These are phyloP conservation scores for Flammula alnicola DNA, from an alignment of 1,284 basidiomycete genomes.

Conservation along the genomic window DNA sequence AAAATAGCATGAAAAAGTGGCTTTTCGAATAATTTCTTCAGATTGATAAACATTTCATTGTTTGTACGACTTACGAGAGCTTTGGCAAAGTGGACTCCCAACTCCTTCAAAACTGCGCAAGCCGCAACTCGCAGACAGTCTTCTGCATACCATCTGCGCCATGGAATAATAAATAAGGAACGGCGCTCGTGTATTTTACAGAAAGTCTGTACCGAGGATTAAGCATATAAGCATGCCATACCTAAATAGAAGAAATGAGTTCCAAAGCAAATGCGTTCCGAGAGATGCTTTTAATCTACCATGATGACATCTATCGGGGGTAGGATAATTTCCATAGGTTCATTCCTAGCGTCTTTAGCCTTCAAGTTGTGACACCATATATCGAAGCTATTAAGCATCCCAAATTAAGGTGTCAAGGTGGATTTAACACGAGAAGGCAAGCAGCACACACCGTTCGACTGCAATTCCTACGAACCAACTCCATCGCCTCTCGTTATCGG, in stretches of 20 bases:
- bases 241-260: conserved; percentile 17
- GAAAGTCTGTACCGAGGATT: conserved; percentile 52
- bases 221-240: conserved; percentile 55
- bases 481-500: conserved; percentile 35
- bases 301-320: conserved; percentile 53
- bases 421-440: not conserved
- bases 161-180: not conserved
- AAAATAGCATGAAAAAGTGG: conserved; percentile 10
- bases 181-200: not conserved
- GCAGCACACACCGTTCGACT: conserved; percentile 35
- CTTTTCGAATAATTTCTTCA: not conserved
- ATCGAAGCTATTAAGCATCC: conserved; percentile 44
- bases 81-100: conserved; percentile 26
- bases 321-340: conserved; percentile 31
- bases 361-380: conserved; percentile 28
- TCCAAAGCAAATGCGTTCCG: not conserved
- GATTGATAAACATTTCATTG: conserved; percentile 11
- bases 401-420: not conserved
- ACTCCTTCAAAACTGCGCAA: conserved; percentile 26
- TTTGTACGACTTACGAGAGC: conserved; percentile 31
- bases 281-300: conserved; percentile 28
- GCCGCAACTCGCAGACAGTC: conserved; percentile 38
- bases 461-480: conserved; percentile 40
- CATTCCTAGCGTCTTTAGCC: conserved; percentile 19
- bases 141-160: conserved; percentile 45